phyloP scores from a whole-genome alignment of 2,329 filamentous ascomycete genomes.

The Aspergillus sp. region DNA sequence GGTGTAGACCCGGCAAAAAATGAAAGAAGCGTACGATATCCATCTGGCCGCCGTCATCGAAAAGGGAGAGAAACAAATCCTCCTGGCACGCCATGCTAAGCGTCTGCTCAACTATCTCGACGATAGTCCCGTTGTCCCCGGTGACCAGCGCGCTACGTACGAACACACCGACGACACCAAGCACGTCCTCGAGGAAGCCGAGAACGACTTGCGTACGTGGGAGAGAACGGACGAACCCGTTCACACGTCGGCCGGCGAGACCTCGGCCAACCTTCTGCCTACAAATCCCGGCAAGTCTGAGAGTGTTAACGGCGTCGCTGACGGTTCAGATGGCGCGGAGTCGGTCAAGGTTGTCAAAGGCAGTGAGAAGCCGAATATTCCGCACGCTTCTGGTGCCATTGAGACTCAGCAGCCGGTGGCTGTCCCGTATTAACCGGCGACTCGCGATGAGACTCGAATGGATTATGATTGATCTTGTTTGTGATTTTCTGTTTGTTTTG shows the following conservation, averaged over 20 bases:
- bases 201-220: constrained; percentile 80
- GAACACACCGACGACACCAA: constrained; percentile 60
- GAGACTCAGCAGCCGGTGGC: constrained; percentile 9
- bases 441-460: no score
- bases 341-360: background rate
- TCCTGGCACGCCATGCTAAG: constrained; percentile 84
- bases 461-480: no score
- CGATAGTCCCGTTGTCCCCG: constrained; percentile 81
- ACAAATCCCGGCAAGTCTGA: constrained; percentile 5
- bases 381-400: constrained; percentile 1
- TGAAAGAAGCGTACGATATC: constrained; percentile 87
- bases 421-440: constrained; percentile 1
- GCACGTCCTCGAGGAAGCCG: constrained; percentile 84
- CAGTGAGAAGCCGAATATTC: background rate
- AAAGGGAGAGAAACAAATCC: constrained; percentile 92
- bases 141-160: constrained; percentile 67
- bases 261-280: constrained; percentile 39
- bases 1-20: constrained; percentile 76
- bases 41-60: constrained; percentile 90
- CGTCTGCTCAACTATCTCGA: constrained; percentile 80
- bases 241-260: constrained; percentile 40
- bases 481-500: no score
- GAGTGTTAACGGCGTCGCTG: background rate
- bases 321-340: background rate
- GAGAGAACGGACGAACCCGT: constrained; percentile 50